Evolutionary conservation across 192 early-diverging fungal genomes (phyloP), one percentile per base, ranked within the genome.

Genomic region (Umbelopsis vinacea): DNA sequence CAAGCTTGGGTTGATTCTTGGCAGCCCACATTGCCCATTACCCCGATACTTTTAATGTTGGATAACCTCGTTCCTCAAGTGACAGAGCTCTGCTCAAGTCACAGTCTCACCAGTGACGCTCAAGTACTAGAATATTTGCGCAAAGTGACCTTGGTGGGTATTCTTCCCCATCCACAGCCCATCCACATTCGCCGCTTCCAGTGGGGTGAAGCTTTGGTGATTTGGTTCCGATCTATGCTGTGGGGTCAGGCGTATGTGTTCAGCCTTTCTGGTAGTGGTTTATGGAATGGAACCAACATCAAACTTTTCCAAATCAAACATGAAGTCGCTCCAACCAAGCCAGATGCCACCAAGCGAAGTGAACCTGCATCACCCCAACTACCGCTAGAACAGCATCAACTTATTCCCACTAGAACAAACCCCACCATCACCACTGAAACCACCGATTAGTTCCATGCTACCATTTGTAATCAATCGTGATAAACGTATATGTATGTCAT

Each of bases 221-320:
- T 87, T n/a, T 93, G 92, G 92, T 93, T 90, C 74, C 76, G 86
- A 24, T 85, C 84, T 60, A 71, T 92, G 37, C 74, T 93, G 45
- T 91, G 90, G 92, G 89, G 92, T 23, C 86, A 90, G 46, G 83
- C 87, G 15, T 93, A 92, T 72, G 69, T 88, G 23, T 82, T 87
- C 0, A 83, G 85, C 0, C 80, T 86, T 71, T 81, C 83, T 33
- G 84, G 86, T 11, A 74, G 81, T 52, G 88, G 90, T 37, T 77
- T 85, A 8, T 92, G 90, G 90, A 85, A 89, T 70, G 89, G 88
- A 55, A 92, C 89, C 8, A 74, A 81, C 19, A 83, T 89, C 22
- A 77, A 79, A 46, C 68, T 92, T 17, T 92, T 92, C 57, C 77
- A 82, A 47, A 81, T 87, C 29, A 81, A 81, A 22, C 73, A 75